These are phyloP conservation scores for Sophora flavescens DNA, from an alignment of 306 rosid genomes.

Conservation along the genomic window DNA sequence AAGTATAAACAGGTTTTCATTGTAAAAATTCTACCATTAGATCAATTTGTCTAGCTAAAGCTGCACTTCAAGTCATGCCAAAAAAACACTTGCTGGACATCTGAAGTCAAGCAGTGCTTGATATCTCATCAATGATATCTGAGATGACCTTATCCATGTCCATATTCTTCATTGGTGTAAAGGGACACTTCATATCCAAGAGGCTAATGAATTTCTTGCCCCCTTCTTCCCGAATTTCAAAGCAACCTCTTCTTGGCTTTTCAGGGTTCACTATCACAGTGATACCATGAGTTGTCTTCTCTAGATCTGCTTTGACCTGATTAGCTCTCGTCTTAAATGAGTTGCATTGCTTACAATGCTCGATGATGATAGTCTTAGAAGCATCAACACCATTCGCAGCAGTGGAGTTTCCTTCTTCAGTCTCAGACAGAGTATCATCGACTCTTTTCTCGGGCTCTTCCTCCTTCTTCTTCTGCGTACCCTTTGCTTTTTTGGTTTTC, in stretches of 20 bases:
- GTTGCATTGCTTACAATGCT: constrained; percentile 73
- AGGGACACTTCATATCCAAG: constrained; percentile 86
- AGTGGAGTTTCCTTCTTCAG: background rate
- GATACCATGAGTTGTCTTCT: constrained; percentile 58
- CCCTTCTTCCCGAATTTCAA: constrained; percentile 77
- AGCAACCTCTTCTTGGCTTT: constrained; percentile 95
- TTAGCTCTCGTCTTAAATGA: constrained; percentile 69
- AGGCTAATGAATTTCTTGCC: constrained; percentile 77
- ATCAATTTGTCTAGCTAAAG: constrained; percentile 20
- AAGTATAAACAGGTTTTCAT: constrained; percentile 5
- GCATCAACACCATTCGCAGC: constrained; percentile 4
- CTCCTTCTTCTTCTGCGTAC: background rate
- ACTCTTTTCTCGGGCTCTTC: background rate
- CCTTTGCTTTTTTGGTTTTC: too few relatives aligned
- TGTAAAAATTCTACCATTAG: background rate
- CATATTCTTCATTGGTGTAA: constrained; percentile 67
- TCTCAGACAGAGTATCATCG: background rate
- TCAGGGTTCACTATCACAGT: constrained; percentile 72
- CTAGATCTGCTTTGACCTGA: constrained; percentile 68
- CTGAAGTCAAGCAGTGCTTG: background rate
- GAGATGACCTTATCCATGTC: constrained; percentile 71
- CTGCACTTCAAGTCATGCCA: constrained; percentile 9
- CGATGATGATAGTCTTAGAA: constrained; percentile 36
- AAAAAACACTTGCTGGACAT: constrained; percentile 6
- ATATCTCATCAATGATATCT: constrained; percentile 52